Base-by-base conservation (phyloP, 164 flowering plant genomes). In the Pachysandra terminalis region DNA sequence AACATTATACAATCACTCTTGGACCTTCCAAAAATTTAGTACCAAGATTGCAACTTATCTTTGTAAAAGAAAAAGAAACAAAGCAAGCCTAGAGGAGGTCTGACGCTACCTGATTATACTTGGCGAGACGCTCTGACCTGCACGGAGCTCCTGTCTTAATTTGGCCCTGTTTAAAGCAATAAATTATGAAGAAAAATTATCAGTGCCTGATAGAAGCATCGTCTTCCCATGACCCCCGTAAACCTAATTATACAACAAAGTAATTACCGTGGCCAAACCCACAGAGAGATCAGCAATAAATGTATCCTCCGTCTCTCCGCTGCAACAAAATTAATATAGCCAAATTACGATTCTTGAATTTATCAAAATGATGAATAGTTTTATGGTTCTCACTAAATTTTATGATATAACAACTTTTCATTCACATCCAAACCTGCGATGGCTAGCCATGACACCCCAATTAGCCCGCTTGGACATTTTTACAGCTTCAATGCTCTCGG, bases 381-480 rank as follows among this genome's bases (percentile, higher is more conserved):
- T 23, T 48, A 14, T 45, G 51, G 51, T 1, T 45, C 10, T 45
- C 51, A 15, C 10, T 45, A 45, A 32, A 59, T 48, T 61, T 55
- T 10, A 0, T 28, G 15, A 61, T 21, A 52, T 27, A 61, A 28
- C 37, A 32, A 32, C 3, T n/a, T n/a, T n/a, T n/a, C 37, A 32
- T 61, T 32, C 40, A 69, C 16, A 48, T 26, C 16, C 75, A 63
- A 61, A 88, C 91, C 95, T 87, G 78, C 97, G 87, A 76, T 90
- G 96, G 82, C 97, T 91, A 72, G 97, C 87, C 97, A 91, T 91
- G 26, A 91, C 93, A 67, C 97, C 97, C 97, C 97, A 91, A n/a
- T 92, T 96, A 70, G 97, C 97, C 10, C 59, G 71, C 83, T 91
- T 91, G 73, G 97, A 91, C 97, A 91, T 91, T 68, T 67, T 91